Base-by-base conservation (phyloP, 352 stramenopile species). In the Pythium aquatile region DNA sequence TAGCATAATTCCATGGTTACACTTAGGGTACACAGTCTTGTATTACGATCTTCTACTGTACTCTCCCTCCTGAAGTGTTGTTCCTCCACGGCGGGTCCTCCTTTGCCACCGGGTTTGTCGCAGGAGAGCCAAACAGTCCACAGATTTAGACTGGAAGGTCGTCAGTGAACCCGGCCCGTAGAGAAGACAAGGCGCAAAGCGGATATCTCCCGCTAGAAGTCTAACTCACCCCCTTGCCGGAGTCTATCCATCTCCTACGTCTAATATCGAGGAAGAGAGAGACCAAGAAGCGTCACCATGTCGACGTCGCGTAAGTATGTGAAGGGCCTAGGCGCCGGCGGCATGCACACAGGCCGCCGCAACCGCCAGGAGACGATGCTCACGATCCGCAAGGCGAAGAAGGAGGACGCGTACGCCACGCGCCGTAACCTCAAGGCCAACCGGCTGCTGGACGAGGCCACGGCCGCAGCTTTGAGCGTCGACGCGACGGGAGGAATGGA, bases 291-390 rank as follows among this genome's bases (percentile, higher is more conserved):
- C 44, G 24, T 11, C 24, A 29, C 35, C 33, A 70, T 70, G 63
- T 67, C 65, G 29, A 73, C 64, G 24, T 61, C 59, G 56, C 85
- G 85, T 71, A 88, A 91, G 80, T 91, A 77, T 26, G 71, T 93
- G 69, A 93, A 93, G 65, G 78, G 81, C 54, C 74, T 78, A 55
- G 81, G 81, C 54, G 70, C 83, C 64, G 78, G 83, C 26, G 81
- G 81, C 55, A 79, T 88, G 79, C 78, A 91, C 70, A 91, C 85
- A 39, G 85, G 85, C 48, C 77, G 85, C 55, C 85, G 85, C 69
- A 93, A 93, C 70, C 85, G 85, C 48, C 85, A 93, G 71, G 79
- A 93, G 75, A 93, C 85, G 2, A 90, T 93, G 80, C 72, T 95
- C 37, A 87, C 81, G 26, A 94, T 95, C 69, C 87, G 87, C 65